These are phyloP conservation scores for Esteya vermicola DNA, from an alignment of 2,329 filamentous ascomycete species.

Conservation along the genomic window DNA sequence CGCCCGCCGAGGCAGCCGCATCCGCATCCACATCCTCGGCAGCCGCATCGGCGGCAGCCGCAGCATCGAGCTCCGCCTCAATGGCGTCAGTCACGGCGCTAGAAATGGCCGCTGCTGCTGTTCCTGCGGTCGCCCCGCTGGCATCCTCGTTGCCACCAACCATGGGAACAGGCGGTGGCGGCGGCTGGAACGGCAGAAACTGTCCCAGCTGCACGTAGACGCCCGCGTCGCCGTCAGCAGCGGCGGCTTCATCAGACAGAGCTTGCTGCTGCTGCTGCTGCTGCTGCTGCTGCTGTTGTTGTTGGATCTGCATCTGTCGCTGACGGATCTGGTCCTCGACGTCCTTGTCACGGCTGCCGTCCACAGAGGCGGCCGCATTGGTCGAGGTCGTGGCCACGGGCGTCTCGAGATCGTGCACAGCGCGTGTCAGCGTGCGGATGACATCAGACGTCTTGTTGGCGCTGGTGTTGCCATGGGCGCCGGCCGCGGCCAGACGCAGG, in stretches of 20 bases:
- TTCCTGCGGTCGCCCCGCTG: background rate
- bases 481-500: slow-evolving; percentile 47
- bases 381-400: slow-evolving; percentile 37
- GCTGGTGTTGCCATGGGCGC: too few relatives aligned
- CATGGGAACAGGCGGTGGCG: slow-evolving; percentile 52
- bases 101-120: slow-evolving; percentile 3
- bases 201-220: slow-evolving; percentile 53
- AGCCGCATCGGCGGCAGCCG: slow-evolving; percentile 21
- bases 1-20: slow-evolving; percentile 10
- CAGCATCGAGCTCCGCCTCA: slow-evolving; percentile 19
- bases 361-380: slow-evolving; percentile 20
- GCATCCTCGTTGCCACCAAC: background rate
- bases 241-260: slow-evolving; percentile 28
- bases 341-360: background rate
- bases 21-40: slow-evolving; percentile 13
- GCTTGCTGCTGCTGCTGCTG: slow-evolving; percentile 22
- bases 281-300: slow-evolving; percentile 1
- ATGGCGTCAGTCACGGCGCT: slow-evolving; percentile 13
- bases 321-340: slow-evolving; percentile 5
- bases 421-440: slow-evolving; percentile 50
- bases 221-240: slow-evolving; percentile 41
- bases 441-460: slow-evolving; percentile 42
- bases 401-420: slow-evolving; percentile 44
- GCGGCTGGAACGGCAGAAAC: slow-evolving; percentile 70
- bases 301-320: slow-evolving; percentile 7